Evolutionary conservation across 2,329 filamentous ascomycete genomes (phyloP).

Genomic region (Phialemoniopsis sp.): DNA sequence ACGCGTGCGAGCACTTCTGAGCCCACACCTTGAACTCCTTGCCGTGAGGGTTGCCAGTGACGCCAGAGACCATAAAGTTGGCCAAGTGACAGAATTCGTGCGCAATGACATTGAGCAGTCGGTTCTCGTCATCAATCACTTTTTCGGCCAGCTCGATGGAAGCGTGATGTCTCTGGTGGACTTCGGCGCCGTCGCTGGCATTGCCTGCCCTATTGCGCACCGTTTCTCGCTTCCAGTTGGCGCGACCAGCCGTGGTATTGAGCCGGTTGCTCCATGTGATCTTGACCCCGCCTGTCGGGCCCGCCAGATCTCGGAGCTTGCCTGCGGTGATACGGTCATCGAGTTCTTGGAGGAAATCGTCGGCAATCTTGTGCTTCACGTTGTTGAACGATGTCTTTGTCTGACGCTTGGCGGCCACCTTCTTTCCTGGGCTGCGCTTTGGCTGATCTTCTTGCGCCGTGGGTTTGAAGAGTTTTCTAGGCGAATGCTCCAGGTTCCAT

Average conservation of each 20-base stretch:
- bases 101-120: constrained; percentile 84
- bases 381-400: constrained; percentile 59
- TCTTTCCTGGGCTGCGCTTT: constrained; percentile 13
- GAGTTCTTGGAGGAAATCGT: constrained; percentile 63
- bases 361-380: constrained; percentile 59
- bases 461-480: constrained; percentile 21
- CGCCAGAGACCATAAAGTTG: constrained; percentile 79
- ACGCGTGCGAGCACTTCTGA: constrained; percentile 41
- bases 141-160: constrained; percentile 86
- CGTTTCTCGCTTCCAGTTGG: constrained; percentile 65
- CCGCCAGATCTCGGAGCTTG: constrained; percentile 52
- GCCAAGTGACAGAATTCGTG: constrained; percentile 96
- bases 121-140: constrained; percentile 73
- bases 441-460: constrained; percentile 4
- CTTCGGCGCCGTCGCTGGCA: constrained; percentile 12
- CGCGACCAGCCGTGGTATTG: constrained; percentile 73
- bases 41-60: constrained; percentile 14
- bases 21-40: constrained; percentile 18
- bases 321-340: constrained; percentile 61
- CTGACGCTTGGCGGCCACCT: constrained; percentile 24
- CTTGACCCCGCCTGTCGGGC: constrained; percentile 64
- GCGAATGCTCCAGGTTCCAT: constrained; percentile 57
- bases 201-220: constrained; percentile 24
- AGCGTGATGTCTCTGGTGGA: constrained; percentile 54
- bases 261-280: constrained; percentile 75